Evolutionary conservation across 116 monocot genomes (phyloP).

Genomic region (Cymodocea nodosa): DNA sequence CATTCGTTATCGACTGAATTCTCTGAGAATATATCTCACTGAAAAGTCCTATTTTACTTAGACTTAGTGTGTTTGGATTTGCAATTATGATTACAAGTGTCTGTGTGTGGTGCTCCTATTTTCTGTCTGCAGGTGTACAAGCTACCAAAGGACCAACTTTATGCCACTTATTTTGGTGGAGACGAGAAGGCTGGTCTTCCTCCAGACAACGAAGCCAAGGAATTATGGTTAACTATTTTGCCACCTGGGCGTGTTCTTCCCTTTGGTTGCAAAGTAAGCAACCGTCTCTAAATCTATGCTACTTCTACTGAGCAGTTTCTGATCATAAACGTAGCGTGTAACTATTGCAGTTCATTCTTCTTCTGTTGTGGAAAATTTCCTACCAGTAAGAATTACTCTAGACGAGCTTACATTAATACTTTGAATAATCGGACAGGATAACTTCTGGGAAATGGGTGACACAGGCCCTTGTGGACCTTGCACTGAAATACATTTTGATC

Average conservation of each 20-base stretch:
- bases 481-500: conserved; percentile 97
- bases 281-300: background rate
- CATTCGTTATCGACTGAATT: too few species aligned
- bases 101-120: background rate
- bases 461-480: conserved; percentile 99
- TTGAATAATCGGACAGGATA: conserved; percentile 43
- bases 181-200: conserved; percentile 89
- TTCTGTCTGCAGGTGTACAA: conserved; percentile 55
- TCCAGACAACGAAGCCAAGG: conserved; percentile 78
- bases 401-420: background rate
- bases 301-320: too few species aligned
- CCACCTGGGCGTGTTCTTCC: conserved; percentile 60
- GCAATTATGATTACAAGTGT: too few species aligned
- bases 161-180: conserved; percentile 97
- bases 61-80: too few species aligned
- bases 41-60: too few species aligned
- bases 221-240: conserved; percentile 64
- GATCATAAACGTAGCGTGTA: too few species aligned
- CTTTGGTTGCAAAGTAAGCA: conserved; percentile 88
- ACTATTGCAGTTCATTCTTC: background rate
- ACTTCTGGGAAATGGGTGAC: conserved; percentile 99
- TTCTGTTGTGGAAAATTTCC: background rate
- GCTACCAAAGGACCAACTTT: conserved; percentile 68
- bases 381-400: background rate
- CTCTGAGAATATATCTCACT: too few species aligned